Evolutionary conservation across 352 stramenopile species (phyloP).

Genomic region (Phytophthora lateralis): DNA sequence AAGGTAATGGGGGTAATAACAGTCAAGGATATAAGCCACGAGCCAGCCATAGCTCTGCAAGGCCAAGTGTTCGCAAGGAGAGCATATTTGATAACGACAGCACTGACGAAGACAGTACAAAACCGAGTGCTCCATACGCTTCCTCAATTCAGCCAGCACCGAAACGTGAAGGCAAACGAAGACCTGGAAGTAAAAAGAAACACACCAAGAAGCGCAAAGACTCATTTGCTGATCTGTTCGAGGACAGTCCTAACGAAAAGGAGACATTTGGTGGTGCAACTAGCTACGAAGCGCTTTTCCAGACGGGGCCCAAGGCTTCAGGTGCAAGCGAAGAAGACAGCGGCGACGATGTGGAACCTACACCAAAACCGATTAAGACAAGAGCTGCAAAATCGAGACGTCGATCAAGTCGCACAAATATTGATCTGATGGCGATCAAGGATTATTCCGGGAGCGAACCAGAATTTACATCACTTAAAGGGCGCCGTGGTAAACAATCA

Average conservation of each 20-base stretch:
- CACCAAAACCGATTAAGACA: slow-evolving; percentile 10
- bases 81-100: slow-evolving; percentile 78
- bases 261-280: slow-evolving; percentile 30
- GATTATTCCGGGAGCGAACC: slow-evolving; percentile 20
- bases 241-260: slow-evolving; percentile 44
- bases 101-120: slow-evolving; percentile 49
- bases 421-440: slow-evolving; percentile 6
- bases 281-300: slow-evolving; percentile 69
- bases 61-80: slow-evolving; percentile 45
- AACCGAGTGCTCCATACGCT: slow-evolving; percentile 18
- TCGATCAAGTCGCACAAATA: slow-evolving; percentile 27
- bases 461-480: slow-evolving; percentile 27
- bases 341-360: slow-evolving; percentile 17
- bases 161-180: slow-evolving; percentile 17
- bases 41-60: slow-evolving; percentile 12
- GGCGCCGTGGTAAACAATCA: slow-evolving; percentile 15
- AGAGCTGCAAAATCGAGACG: slow-evolving; percentile 12
- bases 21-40: slow-evolving; percentile 2
- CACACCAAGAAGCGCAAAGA: slow-evolving; percentile 48
- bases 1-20: slow-evolving; percentile 23
- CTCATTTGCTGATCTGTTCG: slow-evolving; percentile 81
- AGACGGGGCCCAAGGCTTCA: slow-evolving; percentile 15
- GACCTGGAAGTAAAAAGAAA: slow-evolving; percentile 30
- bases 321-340: slow-evolving; percentile 23
- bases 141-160: slow-evolving; percentile 6